Base-by-base conservation (phyloP, 2,329 filamentous ascomycete species). In the Hypoxylon sp. region DNA sequence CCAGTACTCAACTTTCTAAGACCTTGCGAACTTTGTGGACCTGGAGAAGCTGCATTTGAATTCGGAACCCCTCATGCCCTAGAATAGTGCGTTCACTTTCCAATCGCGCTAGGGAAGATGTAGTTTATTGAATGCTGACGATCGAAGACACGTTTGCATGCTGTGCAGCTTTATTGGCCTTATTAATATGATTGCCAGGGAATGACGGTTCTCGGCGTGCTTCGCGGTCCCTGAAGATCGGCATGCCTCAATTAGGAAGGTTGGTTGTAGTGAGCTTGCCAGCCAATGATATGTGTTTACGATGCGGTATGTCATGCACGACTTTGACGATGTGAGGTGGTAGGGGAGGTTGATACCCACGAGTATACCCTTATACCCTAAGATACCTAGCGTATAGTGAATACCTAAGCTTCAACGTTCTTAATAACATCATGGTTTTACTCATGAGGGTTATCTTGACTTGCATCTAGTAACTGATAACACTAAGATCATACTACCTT, bases 201-300 rank as follows among this genome's bases (percentile, higher is more conserved):
- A 58, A 49, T 36, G 41, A 51, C 38, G 41, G 28, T 13, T 48
- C 30, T 43, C 23, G 46, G 36, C 21, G 25, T 38, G 34, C 38
- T 43, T 53, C 38, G 28, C 52, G 62, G 68, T 69, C 60, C 60
- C 66, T 71, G 68, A 65, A 19, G 66, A 67, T 71, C 68, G 65
- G 65, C 57, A 11, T 38, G 62, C 41, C 38, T 55, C 68, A 10
- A 71, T 63, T 71, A 71, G 68, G 68, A 71, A 71, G 68, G 65
- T 71, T 65, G 58, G 46, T 60, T 41, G 30, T 41, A 30, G 21
- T 21, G 45, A 62, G 48, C 51, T 43, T 43, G 11, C 49, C 23
- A 52, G 48, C 65, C 68, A 69, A 69, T 71, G 13, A 55, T 34
- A 60, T 56, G 34, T n/a, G 56, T 38, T 38, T 46, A 23, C 21